These are phyloP conservation scores for Hymenoscyphus linearis DNA, from an alignment of 2,329 filamentous ascomycete species.

Conservation along the genomic window DNA sequence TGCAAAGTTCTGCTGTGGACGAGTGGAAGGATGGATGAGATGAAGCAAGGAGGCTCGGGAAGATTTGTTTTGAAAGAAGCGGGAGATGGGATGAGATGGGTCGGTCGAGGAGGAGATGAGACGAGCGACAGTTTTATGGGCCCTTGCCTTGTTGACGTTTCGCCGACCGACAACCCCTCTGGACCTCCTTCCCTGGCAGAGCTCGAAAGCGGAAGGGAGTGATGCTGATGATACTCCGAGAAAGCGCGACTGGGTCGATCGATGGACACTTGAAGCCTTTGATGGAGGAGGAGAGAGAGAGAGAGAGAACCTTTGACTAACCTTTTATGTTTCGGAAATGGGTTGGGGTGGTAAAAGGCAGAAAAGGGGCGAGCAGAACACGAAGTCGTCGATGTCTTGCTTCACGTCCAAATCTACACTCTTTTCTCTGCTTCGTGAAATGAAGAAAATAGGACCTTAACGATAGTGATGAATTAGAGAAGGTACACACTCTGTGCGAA, in stretches of 20 bases:
- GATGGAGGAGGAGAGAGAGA: neutral
- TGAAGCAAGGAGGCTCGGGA: conserved; percentile 14
- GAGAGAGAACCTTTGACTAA: neutral
- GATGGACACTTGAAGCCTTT: neutral
- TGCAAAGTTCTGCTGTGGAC: conserved; percentile 8
- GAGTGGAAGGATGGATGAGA: conserved; percentile 12
- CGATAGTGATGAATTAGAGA: conserved; percentile 24
- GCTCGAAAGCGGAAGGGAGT: neutral
- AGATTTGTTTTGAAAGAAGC: conserved; percentile 8
- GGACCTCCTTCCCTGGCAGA: neutral
- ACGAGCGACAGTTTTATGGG: conserved; percentile 3
- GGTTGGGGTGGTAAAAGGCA: neutral
- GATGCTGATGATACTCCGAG: conserved; percentile 1
- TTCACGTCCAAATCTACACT: neutral
- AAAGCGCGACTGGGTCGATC: neutral
- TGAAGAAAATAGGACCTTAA: conserved; percentile 18
- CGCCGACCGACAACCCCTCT: neutral
- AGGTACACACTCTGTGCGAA: conserved; percentile 13
- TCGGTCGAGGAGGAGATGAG: neutral
- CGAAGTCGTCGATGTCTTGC: neutral
- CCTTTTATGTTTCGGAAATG: neutral
- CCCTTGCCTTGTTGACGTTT: conserved; percentile 1
- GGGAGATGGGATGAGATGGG: conserved; percentile 2
- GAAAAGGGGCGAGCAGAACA: neutral
- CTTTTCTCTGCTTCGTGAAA: conserved; percentile 3